Base-by-base conservation (phyloP, 2,329 filamentous ascomycete genomes). In the Penicillium concentricum region DNA sequence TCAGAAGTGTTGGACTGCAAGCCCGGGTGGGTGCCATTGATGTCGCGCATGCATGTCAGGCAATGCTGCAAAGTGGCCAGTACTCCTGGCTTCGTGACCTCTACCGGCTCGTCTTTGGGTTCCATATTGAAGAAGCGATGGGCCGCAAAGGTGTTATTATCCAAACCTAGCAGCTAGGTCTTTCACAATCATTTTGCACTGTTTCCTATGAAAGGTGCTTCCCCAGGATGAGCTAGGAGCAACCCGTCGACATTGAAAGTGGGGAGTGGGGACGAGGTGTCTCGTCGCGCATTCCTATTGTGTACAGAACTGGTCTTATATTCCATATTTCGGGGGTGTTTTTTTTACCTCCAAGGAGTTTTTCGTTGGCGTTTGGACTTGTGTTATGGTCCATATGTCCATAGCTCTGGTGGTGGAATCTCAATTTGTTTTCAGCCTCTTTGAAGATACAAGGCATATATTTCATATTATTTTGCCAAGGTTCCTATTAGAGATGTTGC, bases 51-150 rank as follows among this genome's bases (percentile, higher is more conserved):
- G 90, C 90, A 48, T 88, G 96, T 7, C 80, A 83, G 51, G 88
- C 87, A 79, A 90, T 96, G 84, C 84, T 84, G 51, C 81, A 85
- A 55, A 86, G 84, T 28, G 82, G 85, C 55, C 86, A 92, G 66
- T 94, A 94, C 73, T 79, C 79, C 9, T 97, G 93, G 81, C 77
- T 97, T 61, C 82, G 86, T 48, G 92, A 96, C 67, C 79, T 97
- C 15, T 97, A 90, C 76, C 84, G 85, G 51, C 81, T 93, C 39
- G 91, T 96, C 3, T 96, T 95, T 72, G 89, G 91, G 4, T 93
- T 93, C 68, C 84, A 88, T 46, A 76, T 91, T 16, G 91, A 96
- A 54, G 92, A 96, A 66, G 87, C 85, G 1, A 85, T 88, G 45
- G 78, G 81, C 52, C 81, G 87, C 61, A 88, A 89, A 67, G 84